A percentile compares a stretch with the other conserved stretches of the same genome.
Evolutionary conservation across 164 flowering plant species (phyloP).

Genomic region (Piper longum): DNA sequence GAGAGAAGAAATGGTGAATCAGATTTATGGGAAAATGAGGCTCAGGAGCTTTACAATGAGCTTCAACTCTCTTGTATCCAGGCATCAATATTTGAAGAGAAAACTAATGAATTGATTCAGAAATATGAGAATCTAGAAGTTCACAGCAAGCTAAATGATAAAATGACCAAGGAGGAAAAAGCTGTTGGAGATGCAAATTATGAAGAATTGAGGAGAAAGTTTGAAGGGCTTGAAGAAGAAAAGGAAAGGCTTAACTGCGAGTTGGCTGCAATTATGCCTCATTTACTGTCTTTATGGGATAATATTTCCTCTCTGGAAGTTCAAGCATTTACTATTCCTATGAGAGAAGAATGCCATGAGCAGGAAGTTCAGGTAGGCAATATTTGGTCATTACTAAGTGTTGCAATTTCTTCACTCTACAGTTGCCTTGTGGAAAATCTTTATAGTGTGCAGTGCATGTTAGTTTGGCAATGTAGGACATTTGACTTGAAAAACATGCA

Average conservation of each 20-base stretch:
- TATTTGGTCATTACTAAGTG: not conserved
- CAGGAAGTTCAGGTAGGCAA: constrained; percentile 25
- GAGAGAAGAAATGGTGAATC: constrained; percentile 30
- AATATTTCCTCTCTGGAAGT: constrained; percentile 49
- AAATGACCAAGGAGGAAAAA: constrained; percentile 13
- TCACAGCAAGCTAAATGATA: not conserved
- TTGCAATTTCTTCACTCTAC: not conserved
- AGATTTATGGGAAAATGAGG: constrained; percentile 67
- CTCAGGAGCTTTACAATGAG: constrained; percentile 55
- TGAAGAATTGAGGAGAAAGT: constrained; percentile 35
- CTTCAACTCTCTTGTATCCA: constrained; percentile 13
- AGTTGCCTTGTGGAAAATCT: not conserved
- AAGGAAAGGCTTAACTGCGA: constrained; percentile 36
- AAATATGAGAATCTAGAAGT: constrained; percentile 39
- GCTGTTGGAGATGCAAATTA: constrained; percentile 27
- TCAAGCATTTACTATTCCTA: constrained; percentile 21
- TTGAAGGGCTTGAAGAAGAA: constrained; percentile 40
- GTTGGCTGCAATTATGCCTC: constrained; percentile 40
- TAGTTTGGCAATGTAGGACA: too few species aligned
- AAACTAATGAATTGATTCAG: constrained; percentile 45
- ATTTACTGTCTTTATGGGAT: constrained; percentile 37
- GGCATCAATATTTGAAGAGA: constrained; percentile 39
- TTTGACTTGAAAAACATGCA: too few species aligned
- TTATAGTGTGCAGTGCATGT: not conserved
- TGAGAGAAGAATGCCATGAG: constrained; percentile 3